Conservation (phyloP, 2,329 filamentous ascomycete species). For the Bipolaris oryzae region DNA sequence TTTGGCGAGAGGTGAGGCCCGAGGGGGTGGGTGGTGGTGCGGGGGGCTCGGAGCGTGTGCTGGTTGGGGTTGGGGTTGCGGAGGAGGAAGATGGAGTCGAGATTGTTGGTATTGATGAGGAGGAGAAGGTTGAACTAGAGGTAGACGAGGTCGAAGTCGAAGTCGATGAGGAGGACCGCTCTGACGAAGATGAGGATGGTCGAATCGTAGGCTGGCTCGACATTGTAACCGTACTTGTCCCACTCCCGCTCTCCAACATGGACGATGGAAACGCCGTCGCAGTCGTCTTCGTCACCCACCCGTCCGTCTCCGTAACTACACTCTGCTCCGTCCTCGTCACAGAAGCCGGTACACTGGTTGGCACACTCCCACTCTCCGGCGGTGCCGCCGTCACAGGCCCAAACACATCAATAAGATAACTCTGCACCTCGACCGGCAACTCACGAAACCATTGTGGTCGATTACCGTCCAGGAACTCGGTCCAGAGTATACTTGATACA, state of each 20-base stretch:
- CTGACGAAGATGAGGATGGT: neutral
- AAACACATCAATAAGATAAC: constrained; percentile 42
- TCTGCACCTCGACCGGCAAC: constrained; percentile 43
- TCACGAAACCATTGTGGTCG: constrained; percentile 43
- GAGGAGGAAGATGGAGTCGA: constrained; percentile 8
- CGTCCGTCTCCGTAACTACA: neutral
- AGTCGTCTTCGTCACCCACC: constrained; percentile 1
- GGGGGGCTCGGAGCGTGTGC: constrained; percentile 22
- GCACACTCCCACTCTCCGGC: constrained; percentile 9
- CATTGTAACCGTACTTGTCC: neutral
- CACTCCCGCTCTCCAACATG: constrained; percentile 1
- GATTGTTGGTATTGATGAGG: neutral
- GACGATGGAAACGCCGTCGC: constrained; percentile 6
- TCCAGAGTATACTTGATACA: constrained; percentile 43
- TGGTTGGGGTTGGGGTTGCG: neutral
- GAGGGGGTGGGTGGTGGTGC: constrained; percentile 23
- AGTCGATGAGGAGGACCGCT: neutral
- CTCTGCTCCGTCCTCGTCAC: neutral
- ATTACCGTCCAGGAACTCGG: constrained; percentile 42
- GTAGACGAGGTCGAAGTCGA: neutral
- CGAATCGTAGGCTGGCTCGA: constrained; percentile 6
- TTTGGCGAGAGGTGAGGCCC: constrained; percentile 34
- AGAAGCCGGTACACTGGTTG: constrained; percentile 9
- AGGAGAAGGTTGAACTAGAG: constrained; percentile 3
- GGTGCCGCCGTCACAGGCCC: constrained; percentile 39